Conservation (phyloP, 208 protist genomes). For the Leishmania tropica region DNA sequence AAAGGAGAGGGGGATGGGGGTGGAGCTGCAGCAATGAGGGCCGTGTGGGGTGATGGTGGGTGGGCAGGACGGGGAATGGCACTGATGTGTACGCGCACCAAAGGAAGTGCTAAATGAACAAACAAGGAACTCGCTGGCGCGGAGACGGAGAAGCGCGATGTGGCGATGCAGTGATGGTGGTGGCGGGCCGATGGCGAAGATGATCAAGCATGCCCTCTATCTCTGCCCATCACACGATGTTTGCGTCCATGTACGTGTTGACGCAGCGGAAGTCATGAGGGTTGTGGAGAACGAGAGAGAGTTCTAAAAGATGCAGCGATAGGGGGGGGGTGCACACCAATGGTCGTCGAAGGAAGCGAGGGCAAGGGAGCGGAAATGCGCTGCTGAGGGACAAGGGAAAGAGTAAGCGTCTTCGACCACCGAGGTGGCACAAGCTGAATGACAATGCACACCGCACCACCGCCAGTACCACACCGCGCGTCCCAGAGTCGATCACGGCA, state of each 20-base stretch:
- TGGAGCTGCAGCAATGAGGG: not conserved
- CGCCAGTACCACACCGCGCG: not conserved
- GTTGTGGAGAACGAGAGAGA: not conserved
- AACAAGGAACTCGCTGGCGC: no score
- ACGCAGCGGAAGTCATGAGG: not conserved
- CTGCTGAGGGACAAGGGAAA: no score
- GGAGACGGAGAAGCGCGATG: not conserved
- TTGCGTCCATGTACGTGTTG: not conserved
- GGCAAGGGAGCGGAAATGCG: no score
- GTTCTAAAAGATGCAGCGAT: not conserved
- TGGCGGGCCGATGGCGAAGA: not conserved
- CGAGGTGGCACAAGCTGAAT: not conserved
- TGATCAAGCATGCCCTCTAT: not conserved
- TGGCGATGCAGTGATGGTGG: not conserved
- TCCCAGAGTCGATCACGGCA: not conserved
- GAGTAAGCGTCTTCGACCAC: not conserved
- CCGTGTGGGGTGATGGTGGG: not conserved
- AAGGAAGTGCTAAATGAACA: not conserved
- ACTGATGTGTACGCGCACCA: not conserved
- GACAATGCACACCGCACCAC: not conserved
- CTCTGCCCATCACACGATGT: not conserved
- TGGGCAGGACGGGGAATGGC: not conserved
- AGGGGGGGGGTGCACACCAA: not conserved
- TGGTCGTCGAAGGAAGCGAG: not conserved
- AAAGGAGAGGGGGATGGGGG: not conserved